Conservation (phyloP, 1,284 basidiomycete species). For the Ustanciosporium gigantosporum region DNA sequence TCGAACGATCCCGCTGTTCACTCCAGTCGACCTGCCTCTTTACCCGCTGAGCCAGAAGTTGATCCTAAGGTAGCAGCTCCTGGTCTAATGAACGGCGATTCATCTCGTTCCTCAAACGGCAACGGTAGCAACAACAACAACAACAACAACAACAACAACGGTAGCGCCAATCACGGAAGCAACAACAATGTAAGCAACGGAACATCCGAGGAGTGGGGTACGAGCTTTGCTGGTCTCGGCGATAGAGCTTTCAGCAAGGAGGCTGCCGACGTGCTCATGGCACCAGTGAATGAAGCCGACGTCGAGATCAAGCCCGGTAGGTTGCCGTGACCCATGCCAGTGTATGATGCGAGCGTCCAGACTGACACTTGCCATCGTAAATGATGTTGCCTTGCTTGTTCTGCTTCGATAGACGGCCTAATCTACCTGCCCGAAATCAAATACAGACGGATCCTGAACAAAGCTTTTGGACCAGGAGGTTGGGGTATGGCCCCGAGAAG, state of each 20-base stretch:
- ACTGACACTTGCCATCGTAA: too few species aligned
- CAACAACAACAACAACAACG: too few species aligned
- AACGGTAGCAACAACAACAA: conserved; percentile 3
- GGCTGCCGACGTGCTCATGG: conserved; percentile 73
- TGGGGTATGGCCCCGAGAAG: conserved; percentile 95
- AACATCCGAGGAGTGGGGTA: conserved; percentile 72
- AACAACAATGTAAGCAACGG: neutral
- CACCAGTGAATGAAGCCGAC: conserved; percentile 76
- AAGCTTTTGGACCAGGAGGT: conserved; percentile 91
- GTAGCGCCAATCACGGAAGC: neutral
- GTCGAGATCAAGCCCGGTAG: conserved; percentile 86
- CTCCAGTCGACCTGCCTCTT: conserved; percentile 39
- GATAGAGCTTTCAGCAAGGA: conserved; percentile 78
- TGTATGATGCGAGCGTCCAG: too few species aligned
- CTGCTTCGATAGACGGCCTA: conserved; percentile 73
- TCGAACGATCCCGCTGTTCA: conserved; percentile 40
- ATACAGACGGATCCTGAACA: conserved; percentile 90
- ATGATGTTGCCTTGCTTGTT: too few species aligned
- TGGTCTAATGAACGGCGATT: conserved; percentile 5
- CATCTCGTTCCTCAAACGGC: conserved; percentile 3
- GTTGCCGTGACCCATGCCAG: too few species aligned
- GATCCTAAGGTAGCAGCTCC: conserved; percentile 41
- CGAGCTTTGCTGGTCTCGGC: conserved; percentile 81
- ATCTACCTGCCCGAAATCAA: conserved; percentile 97
- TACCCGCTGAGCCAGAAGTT: conserved; percentile 26